phyloP scores from a whole-genome alignment of 495 filamentous ascomycete species.

The Trichoderma reesei region DNA sequence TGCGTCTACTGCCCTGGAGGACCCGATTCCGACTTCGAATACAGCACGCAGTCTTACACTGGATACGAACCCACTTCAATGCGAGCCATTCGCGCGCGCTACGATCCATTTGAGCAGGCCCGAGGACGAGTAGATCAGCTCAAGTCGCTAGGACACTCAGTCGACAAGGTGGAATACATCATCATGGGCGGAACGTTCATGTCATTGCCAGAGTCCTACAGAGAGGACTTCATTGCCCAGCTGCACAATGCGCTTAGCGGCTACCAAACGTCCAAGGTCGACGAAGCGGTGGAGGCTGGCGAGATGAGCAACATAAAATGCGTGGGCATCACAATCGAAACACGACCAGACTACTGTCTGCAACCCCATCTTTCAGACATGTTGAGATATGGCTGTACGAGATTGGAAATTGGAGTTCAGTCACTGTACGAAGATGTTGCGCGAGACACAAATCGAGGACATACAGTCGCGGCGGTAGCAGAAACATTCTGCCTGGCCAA shows the following conservation, averaged over 20 bases:
- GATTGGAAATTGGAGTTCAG: slow-evolving; percentile 90
- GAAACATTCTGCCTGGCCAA: slow-evolving; percentile 93
- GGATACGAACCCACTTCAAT: slow-evolving; percentile 97
- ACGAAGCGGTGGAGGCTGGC: slow-evolving; percentile 84
- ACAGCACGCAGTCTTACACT: slow-evolving; percentile 96
- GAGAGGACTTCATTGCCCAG: slow-evolving; percentile 87
- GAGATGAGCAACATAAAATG: slow-evolving; percentile 95
- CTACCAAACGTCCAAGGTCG: slow-evolving; percentile 82
- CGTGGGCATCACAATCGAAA: slow-evolving; percentile 97
- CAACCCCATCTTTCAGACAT: slow-evolving; percentile 86
- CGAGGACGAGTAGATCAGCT: slow-evolving; percentile 93
- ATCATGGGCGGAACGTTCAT: slow-evolving; percentile 99
- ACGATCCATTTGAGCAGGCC: slow-evolving; percentile 97
- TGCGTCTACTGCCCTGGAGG: slow-evolving; percentile 98
- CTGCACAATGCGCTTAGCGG: slow-evolving; percentile 93
- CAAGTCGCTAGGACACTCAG: slow-evolving; percentile 85
- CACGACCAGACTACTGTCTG: slow-evolving; percentile 89
- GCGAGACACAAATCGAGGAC: slow-evolving; percentile 90
- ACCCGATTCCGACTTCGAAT: slow-evolving; percentile 96
- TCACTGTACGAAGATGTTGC: slow-evolving; percentile 98
- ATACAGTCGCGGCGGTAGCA: slow-evolving; percentile 88
- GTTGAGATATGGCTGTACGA: slow-evolving; percentile 93
- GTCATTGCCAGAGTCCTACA: slow-evolving; percentile 80
- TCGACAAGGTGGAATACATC: slow-evolving; percentile 99
- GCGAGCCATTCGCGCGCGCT: slow-evolving; percentile 93